These are phyloP conservation scores for Termitomyces sp. DNA, from an alignment of 768 basidiomycete species.

Conservation along the genomic window DNA sequence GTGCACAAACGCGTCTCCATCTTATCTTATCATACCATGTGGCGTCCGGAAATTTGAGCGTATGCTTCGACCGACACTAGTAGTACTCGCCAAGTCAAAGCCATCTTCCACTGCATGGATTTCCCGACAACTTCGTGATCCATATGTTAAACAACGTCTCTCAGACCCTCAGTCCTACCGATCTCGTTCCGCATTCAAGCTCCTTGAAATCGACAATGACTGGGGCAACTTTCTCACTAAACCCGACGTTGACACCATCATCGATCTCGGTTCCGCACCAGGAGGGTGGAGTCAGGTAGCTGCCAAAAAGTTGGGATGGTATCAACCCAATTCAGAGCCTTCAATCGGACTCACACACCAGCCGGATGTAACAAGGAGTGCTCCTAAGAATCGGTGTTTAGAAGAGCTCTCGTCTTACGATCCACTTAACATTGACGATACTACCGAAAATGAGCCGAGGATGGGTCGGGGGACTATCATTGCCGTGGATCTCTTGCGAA, in stretches of 20 bases:
- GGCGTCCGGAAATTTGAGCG: too few relatives aligned
- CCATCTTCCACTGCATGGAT: slow-evolving; percentile 60
- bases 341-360: neutral
- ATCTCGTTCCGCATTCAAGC: slow-evolving; percentile 89
- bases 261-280: slow-evolving; percentile 90
- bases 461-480: slow-evolving; percentile 38
- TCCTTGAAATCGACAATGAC: slow-evolving; percentile 67
- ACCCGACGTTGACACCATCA: slow-evolving; percentile 52
- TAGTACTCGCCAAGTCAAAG: slow-evolving; percentile 18
- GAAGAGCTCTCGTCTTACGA: slow-evolving; percentile 21
- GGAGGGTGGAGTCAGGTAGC: slow-evolving; percentile 94
- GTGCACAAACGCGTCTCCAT: slow-evolving; percentile 3
- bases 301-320: slow-evolving; percentile 54
- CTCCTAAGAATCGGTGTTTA: slow-evolving; percentile 2
- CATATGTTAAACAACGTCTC: slow-evolving; percentile 49
- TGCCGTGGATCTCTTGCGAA: slow-evolving; percentile 76
- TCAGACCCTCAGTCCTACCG: slow-evolving; percentile 47
- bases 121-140: slow-evolving; percentile 62
- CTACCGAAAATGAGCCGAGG: neutral
- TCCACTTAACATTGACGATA: slow-evolving; percentile 37
- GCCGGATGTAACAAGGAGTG: neutral
- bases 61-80: slow-evolving; percentile 3
- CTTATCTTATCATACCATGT: neutral
- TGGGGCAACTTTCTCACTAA: slow-evolving; percentile 47
- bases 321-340: neutral